These are phyloP conservation scores for Zymoseptoria crescenta DNA, from an alignment of 2,329 filamentous ascomycete genomes.

Conservation along the genomic window DNA sequence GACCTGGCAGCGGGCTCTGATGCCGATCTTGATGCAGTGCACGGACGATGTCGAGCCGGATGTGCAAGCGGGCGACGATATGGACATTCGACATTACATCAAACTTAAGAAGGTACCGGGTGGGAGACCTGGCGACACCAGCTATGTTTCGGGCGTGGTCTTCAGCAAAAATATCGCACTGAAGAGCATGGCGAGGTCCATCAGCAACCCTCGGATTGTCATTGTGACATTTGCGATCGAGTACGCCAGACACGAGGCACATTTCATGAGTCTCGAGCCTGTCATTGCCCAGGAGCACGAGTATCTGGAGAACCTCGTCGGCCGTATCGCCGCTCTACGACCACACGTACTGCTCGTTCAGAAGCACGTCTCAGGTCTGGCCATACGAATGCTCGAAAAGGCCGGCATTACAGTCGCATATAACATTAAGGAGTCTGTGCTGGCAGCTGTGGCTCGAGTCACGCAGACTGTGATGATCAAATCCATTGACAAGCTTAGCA, in stretches of 20 bases:
- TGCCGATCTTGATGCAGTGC: slow-evolving; percentile 82
- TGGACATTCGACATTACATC: slow-evolving; percentile 95
- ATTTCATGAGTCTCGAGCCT: slow-evolving; percentile 97
- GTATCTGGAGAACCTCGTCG: slow-evolving; percentile 84
- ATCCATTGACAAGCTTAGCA: slow-evolving; percentile 86
- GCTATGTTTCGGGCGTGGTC: slow-evolving; percentile 93
- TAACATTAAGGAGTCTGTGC: slow-evolving; percentile 92
- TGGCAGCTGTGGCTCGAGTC: slow-evolving; percentile 88
- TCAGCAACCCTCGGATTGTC: slow-evolving; percentile 74
- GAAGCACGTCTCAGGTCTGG: slow-evolving; percentile 84
- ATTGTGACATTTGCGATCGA: slow-evolving; percentile 94
- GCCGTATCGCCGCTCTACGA: slow-evolving; percentile 75
- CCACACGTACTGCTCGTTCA: slow-evolving; percentile 87
- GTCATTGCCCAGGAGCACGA: slow-evolving; percentile 96
- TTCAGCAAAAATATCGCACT: slow-evolving; percentile 95
- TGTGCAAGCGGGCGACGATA: slow-evolving; percentile 82
- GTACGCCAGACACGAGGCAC: slow-evolving; percentile 83
- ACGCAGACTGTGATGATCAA: slow-evolving; percentile 89
- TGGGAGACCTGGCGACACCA: slow-evolving; percentile 79
- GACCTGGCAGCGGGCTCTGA: slow-evolving; percentile 82
- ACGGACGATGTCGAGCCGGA: slow-evolving; percentile 94
- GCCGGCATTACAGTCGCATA: slow-evolving; percentile 89
- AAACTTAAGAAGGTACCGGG: slow-evolving; percentile 96
- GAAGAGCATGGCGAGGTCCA: slow-evolving; percentile 89
- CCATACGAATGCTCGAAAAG: slow-evolving; percentile 77